Evolutionary conservation across 2,329 filamentous ascomycete species (phyloP), one percentile per base, ranked within the genome.

Genomic region (Aspergillus latus): DNA sequence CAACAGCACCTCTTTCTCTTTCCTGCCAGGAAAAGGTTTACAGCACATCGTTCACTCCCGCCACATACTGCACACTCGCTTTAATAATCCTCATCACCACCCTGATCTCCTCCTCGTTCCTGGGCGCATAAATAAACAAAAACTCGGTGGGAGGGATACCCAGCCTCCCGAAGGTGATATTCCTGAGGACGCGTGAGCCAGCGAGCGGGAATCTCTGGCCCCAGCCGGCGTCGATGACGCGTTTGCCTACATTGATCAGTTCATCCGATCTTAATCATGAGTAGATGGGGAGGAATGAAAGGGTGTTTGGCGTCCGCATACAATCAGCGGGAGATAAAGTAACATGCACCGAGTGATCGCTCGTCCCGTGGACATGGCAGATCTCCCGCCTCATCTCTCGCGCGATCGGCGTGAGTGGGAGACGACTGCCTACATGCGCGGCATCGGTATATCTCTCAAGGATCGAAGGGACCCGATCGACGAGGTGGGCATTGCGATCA

Each of bases 291-390:
- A 21, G 21, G 21, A 21, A 21, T 21, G 21, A 21, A 21, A 21
- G 21, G 21, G 21, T 21, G 21, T 21, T 21, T 21, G 21, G 21
- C 21, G 21, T 21, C 21, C 21, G 21, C 66, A 54, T 63, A 71
- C 88, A 89, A 69, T 96, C 91, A 36, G 88, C 83, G 0, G 90
- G 89, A 62, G 94, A 88, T 54, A 96, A 77, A 42, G 85, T 88
- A 74, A 93, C 77, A 73, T 96, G 91, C 80, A 93, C 78, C 0
- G 85, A 88, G 61, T 87, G 83, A 60, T 95, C 91, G 26, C 63
- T 60, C 5, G 82, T 85, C 34, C 85, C 83, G 72, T 96, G 91
- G 13, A 91, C 82, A 72, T 96, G 92, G 64, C 85, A 87, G 49
- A 95, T 82, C 73, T 96, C 91, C 11, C 90, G 89, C 60, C 85